Percentiles rank a stretch among this genome's conserved stretches.
phyloP scores from a whole-genome alignment of 345 rosid species.

The Nephelium lappaceum region DNA sequence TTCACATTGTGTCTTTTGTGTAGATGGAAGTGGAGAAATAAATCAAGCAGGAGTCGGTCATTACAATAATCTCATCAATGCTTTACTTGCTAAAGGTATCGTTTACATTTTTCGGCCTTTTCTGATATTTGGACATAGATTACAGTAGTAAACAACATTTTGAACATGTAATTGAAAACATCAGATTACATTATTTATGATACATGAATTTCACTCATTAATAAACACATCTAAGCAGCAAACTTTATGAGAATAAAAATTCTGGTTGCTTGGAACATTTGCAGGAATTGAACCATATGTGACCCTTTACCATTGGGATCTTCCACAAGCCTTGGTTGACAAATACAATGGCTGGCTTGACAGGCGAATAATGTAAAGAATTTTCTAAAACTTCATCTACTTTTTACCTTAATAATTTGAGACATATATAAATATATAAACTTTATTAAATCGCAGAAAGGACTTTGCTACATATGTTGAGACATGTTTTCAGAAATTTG shows the following conservation, averaged over 20 bases:
- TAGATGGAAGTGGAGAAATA: slow-evolving; percentile 80
- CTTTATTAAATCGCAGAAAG: slow-evolving; percentile 42
- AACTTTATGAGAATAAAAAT: neutral
- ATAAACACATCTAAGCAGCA: neutral
- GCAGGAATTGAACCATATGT: slow-evolving; percentile 90
- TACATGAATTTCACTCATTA: neutral
- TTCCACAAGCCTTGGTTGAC: slow-evolving; percentile 86
- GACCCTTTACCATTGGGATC: slow-evolving; percentile 95
- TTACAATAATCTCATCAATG: slow-evolving; percentile 79
- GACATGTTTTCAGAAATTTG: slow-evolving; percentile 81
- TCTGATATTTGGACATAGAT: no score
- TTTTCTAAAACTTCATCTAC: neutral
- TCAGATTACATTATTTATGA: neutral
- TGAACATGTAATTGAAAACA: neutral
- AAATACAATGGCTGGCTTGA: slow-evolving; percentile 83
- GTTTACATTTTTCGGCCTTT: neutral
- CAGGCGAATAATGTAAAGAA: slow-evolving; percentile 64
- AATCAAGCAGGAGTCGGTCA: slow-evolving; percentile 93
- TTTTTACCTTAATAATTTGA: neutral
- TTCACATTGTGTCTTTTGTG: neutral
- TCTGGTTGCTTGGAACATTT: neutral
- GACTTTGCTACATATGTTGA: slow-evolving; percentile 82
- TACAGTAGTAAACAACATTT: neutral
- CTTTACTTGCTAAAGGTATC: slow-evolving; percentile 73
- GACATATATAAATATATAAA: neutral